Percentiles rank a stretch among this genome's conserved stretches.
These are phyloP conservation scores for Hirsutella thompsonii DNA, from an alignment of 2,329 filamentous ascomycete genomes.

Conservation along the genomic window DNA sequence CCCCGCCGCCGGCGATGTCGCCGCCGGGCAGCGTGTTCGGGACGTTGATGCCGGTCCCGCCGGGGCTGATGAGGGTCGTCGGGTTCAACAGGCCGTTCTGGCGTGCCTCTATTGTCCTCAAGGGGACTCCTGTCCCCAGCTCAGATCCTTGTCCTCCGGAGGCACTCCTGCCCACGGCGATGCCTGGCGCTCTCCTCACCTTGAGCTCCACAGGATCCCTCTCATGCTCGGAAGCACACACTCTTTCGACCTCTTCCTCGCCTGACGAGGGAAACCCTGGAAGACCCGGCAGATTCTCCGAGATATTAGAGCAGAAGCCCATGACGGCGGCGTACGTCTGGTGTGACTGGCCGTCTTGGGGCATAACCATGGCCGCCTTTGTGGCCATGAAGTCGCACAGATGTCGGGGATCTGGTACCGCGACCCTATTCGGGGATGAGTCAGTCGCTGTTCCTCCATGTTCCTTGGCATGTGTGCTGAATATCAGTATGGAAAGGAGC, in stretches of 20 bases:
- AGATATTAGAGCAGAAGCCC: conserved; percentile 6
- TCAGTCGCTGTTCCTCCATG: no score
- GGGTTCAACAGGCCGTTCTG: conserved; percentile 14
- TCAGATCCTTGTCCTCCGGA: conserved; percentile 5
- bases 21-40: not conserved
- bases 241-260: conserved; percentile 4
- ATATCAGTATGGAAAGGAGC: no score
- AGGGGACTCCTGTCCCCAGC: not conserved
- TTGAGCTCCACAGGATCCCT: no score
- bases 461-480: no score
- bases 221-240: conserved; percentile 4
- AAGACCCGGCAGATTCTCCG: conserved; percentile 3
- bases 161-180: no score
- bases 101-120: conserved; percentile 3
- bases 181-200: no score
- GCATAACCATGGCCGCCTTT: not conserved
- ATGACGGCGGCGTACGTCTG: conserved; percentile 7
- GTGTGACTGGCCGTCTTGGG: conserved; percentile 2
- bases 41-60: conserved; percentile 16
- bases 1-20: not conserved
- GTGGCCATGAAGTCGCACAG: not conserved
- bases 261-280: conserved; percentile 4
- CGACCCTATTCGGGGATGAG: no score
- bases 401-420: no score
- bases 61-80: conserved; percentile 16